Conservation (phyloP, 1,139 yeast genomes). For the Yamadazyma conglobata region DNA sequence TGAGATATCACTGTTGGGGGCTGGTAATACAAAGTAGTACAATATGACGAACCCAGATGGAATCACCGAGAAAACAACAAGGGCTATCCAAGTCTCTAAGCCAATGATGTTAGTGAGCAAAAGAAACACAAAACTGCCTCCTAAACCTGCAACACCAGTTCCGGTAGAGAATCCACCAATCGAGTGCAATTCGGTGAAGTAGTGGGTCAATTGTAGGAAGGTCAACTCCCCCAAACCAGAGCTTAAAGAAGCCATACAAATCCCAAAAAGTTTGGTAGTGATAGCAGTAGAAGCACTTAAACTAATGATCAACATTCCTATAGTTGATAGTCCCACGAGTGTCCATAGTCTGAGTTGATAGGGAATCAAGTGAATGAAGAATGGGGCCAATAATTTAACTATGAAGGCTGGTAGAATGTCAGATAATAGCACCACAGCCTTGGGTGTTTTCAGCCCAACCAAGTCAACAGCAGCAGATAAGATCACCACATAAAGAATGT, state of each 20-base stretch:
- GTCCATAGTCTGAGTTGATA: conserved; percentile 53
- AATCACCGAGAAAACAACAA: conserved; percentile 31
- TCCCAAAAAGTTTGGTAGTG: conserved; percentile 54
- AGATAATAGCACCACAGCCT: conserved; percentile 79
- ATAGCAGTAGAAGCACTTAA: conserved; percentile 26
- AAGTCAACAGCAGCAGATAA: conserved; percentile 89
- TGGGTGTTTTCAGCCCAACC: conserved; percentile 81
- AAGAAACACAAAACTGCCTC: conserved; percentile 59
- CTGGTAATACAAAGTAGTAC: conserved; percentile 29
- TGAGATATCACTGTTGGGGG: conserved; percentile 10
- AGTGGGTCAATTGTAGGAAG: conserved; percentile 80
- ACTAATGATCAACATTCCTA: conserved; percentile 77
- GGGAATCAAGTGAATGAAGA: conserved; percentile 64
- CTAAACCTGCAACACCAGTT: conserved; percentile 91
- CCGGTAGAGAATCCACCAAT: conserved; percentile 90
- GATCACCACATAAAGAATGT: conserved; percentile 86
- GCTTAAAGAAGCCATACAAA: conserved; percentile 76
- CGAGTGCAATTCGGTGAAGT: conserved; percentile 47
- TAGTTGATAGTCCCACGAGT: conserved; percentile 57
- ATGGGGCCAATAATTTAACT: conserved; percentile 73
- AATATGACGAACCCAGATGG: conserved; percentile 35
- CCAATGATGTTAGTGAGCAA: conserved; percentile 37
- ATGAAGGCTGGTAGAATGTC: conserved; percentile 82
- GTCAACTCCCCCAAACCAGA: conserved; percentile 92
- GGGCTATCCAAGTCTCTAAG: conserved; percentile 27